These are phyloP conservation scores for Puccinia coronata DNA, from an alignment of 1,284 basidiomycete species.

Conservation along the genomic window DNA sequence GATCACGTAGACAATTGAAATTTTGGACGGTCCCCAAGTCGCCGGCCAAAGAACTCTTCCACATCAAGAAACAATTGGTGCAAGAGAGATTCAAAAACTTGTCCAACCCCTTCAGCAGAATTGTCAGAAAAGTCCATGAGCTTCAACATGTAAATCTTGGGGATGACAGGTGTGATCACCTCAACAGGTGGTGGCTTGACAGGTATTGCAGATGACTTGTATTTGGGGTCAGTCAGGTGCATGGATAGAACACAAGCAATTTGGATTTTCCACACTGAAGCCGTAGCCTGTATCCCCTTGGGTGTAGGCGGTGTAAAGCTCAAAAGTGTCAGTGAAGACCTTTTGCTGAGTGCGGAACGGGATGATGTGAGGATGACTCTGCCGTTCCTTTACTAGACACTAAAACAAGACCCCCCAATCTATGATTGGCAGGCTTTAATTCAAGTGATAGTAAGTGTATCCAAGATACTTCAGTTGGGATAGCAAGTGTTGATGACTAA, in stretches of 20 bases:
- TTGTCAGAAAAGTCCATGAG: constrained; percentile 4
- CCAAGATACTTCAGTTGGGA: too few species aligned
- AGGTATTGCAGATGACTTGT: background rate
- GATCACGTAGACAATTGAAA: background rate
- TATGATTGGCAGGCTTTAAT: too few species aligned
- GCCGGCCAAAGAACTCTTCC: background rate
- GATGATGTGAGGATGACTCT: too few species aligned
- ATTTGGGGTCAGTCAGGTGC: background rate
- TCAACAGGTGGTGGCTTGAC: background rate
- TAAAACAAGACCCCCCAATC: too few species aligned
- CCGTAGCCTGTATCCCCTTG: background rate
- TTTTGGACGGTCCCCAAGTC: constrained; percentile 14
- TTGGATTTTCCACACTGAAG: constrained; percentile 5
- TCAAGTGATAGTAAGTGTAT: too few species aligned
- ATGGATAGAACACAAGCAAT: background rate
- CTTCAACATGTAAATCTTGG: too few species aligned
- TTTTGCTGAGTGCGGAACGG: too few species aligned
- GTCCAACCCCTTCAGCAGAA: constrained; percentile 15
- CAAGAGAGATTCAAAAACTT: background rate
- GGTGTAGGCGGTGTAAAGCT: too few species aligned
- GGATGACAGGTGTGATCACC: background rate
- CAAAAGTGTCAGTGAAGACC: too few species aligned
- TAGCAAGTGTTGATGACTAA: too few species aligned
- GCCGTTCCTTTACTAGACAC: too few species aligned
- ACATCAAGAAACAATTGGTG: background rate